Evolutionary conservation across 2,329 filamentous ascomycete genomes (phyloP).

Genomic region (Colletotrichum australisinense): DNA sequence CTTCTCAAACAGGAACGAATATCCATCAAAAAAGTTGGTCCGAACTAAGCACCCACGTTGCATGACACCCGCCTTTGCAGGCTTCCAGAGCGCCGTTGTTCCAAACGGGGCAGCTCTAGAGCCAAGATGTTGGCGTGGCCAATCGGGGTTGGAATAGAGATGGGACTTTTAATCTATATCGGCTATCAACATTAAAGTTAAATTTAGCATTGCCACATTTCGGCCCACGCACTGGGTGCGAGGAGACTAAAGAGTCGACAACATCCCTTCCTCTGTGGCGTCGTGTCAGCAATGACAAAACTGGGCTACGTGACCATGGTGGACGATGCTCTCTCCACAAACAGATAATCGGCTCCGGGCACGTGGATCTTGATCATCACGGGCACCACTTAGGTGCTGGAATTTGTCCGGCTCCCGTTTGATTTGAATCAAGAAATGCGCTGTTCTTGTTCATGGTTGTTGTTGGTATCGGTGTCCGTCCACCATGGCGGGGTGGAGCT

Average conservation of each 20-base stretch:
- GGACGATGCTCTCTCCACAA: not conserved
- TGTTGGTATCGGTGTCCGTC: not conserved
- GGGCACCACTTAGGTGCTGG: not conserved
- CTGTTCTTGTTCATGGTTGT: not conserved
- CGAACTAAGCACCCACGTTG: constrained; percentile 8
- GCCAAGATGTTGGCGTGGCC: constrained; percentile 15
- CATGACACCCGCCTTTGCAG: not conserved
- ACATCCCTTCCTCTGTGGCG: not conserved
- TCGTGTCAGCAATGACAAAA: constrained; percentile 19
- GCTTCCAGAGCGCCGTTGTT: not conserved
- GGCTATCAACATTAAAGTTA: constrained; percentile 26
- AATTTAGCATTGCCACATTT: constrained; percentile 5
- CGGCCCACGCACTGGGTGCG: not conserved
- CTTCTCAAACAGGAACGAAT: constrained; percentile 2
- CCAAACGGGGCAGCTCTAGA: constrained; percentile 1
- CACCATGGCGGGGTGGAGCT: not conserved
- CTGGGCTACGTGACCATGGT: not conserved
- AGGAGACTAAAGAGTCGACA: not conserved
- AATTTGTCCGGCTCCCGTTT: not conserved
- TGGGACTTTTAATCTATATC: constrained; percentile 12
- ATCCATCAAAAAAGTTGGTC: not conserved
- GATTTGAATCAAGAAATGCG: too few species aligned
- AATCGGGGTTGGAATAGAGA: not conserved
- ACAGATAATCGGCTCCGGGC: not conserved
- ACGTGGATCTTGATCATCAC: not conserved